A percentile compares a stretch with the other conserved stretches of the same genome.
Conservation (phyloP, 1,284 basidiomycete species). For the Ganoderma boninense region DNA sequence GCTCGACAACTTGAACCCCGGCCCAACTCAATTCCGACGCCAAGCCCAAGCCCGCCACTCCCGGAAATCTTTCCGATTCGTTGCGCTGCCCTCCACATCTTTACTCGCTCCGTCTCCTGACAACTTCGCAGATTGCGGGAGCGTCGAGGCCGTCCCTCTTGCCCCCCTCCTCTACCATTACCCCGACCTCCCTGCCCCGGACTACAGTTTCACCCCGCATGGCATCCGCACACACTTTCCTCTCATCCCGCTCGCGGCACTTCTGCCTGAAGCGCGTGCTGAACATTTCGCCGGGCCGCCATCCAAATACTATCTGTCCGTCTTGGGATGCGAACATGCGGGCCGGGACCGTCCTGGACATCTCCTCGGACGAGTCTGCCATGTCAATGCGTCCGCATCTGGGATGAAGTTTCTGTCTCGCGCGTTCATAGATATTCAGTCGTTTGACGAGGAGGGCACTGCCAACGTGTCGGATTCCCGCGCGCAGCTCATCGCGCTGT, state of each 20-base stretch:
- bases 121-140: neutral
- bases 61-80: no score
- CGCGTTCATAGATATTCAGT: neutral
- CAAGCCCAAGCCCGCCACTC: neutral
- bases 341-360: neutral
- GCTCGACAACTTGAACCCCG: neutral
- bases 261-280: neutral
- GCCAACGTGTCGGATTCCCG: neutral
- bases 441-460: neutral
- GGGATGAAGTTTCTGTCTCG: neutral
- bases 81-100: no score
- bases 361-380: neutral
- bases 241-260: neutral
- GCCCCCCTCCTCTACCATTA: neutral
- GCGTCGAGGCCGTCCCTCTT: neutral
- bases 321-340: neutral
- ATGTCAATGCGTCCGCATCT: neutral
- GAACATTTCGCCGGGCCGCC: neutral
- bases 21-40: neutral
- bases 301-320: neutral
- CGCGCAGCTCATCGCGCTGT: neutral
- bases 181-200: neutral
- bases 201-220: neutral
- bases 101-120: neutral
- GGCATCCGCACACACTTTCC: neutral